Evolutionary conservation across 306 rosid species (phyloP), one percentile per base, ranked within the genome.

Genomic region (Vigna reflexopilosa): DNA sequence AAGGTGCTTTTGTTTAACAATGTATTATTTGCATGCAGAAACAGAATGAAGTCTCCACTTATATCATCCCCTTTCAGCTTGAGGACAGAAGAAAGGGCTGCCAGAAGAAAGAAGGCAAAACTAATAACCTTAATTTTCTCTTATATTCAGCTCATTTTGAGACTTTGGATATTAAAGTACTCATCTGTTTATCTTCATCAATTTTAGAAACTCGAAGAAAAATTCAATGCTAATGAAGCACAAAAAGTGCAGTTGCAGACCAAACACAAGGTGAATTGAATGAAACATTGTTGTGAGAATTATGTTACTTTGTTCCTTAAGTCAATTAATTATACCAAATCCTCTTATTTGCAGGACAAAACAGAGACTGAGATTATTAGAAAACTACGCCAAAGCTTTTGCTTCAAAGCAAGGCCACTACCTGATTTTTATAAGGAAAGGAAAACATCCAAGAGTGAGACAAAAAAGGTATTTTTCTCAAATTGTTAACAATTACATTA

Each of bases 371-470:
- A 91, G 83, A 85, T 87, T 20, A 88, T 87, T 24, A 88, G 88
- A 73, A 95, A 90, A 85, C 85, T 87, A 40, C 86, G 93, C 12
- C 91, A 91, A 84, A 89, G 82, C 87, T 81, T 91, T 81, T 95
- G 97, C 91, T 95, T 91, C 87, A 91, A 91, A 89, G 99, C 99
- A 36, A 88, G 96, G 85, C 99, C 99, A 36, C 81, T 95, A 47
- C 98, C 99, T 26, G 88, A 85, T n/a, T 95, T 95, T 78, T 95
- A 95, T 32, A 87, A 83, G 77, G 93, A 90, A 85, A 85, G 91
- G 77, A 89, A 88, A 90, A 67, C 81, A 47, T 85, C 84, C 45
- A 75, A 24, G 67, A 77, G 77, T 28, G 94, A 88, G 77, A 81
- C 81, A 49, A 83, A 70, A 49, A 77, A 77, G 96, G 93, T 85